Base-by-base conservation (phyloP, 331 rosid species). In the Erythrophleum ivorense region DNA sequence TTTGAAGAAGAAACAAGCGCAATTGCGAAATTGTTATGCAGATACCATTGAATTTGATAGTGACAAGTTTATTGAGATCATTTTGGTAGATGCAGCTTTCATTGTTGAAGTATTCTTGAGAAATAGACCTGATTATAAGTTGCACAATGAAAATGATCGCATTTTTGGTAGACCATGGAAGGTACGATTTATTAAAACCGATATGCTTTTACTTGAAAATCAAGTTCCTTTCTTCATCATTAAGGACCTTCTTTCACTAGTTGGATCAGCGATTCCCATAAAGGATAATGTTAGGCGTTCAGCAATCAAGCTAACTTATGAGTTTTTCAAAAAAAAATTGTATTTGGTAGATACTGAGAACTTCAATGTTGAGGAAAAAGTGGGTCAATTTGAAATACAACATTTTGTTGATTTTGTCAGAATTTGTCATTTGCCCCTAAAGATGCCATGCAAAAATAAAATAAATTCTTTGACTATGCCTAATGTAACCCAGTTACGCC, bases 211-310 rank as follows among this genome's bases (percentile, higher is more conserved):
- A 10, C 34, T 67, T n/a, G 53, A 67, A 5, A 67, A 67, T 8
- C 73, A 67, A 67, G 34, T 67, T 41, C 53, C 73, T 41, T 67
- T 67, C 73, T 67, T 67, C 5, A 67, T 67, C 52, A 38, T 67
- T n/a, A 34, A 67, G 16, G 52, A 41, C 31, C 31, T 66, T 38
- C 72, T 66, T 40, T 66, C 72, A 8, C 33, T 66, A 11, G n/a
- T 52, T 3, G 7, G 31, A 40, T 38, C 73, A 40, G 46, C 50
- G 52, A 67, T 67, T n/a, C 52, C 53, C 73, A 67, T n/a, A 3
- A 4, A 29, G 38, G 29, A 59, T 59, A 40, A 59, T 24, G 38
- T 9, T 9, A 59, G 66, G 38, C 16, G 7, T 59, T 59, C 66
- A 11, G 24, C 66, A 40, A 41, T 67, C 16, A 67, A n/a, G 50